A percentile compares a stretch with the other conserved stretches of the same genome.
phyloP scores from a whole-genome alignment of 331 rosid genomes.

The Acacia concinna region DNA sequence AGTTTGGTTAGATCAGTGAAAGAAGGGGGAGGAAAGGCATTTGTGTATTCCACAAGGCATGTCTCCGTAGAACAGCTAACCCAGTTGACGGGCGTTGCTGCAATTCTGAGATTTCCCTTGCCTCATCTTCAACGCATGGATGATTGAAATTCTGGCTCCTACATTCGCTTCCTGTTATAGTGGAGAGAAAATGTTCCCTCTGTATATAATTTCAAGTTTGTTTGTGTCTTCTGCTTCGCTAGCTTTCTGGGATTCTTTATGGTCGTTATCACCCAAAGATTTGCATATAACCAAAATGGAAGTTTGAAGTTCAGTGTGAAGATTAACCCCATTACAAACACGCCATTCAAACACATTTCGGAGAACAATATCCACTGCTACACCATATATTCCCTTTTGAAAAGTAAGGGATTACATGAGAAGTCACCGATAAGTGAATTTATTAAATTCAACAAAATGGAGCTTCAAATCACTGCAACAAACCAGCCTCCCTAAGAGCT shows the following conservation, averaged over 20 bases:
- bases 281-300: not conserved
- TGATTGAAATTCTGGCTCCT: not conserved
- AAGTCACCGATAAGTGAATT: not conserved
- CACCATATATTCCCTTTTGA: not conserved
- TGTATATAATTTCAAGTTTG: not conserved
- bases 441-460: not conserved
- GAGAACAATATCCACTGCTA: not conserved
- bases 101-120: slow-evolving; percentile 48
- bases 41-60: slow-evolving; percentile 37
- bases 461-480: slow-evolving; percentile 28
- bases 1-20: slow-evolving; percentile 35
- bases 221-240: not conserved
- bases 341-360: not conserved
- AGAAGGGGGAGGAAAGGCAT: slow-evolving; percentile 36
- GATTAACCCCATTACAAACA: not conserved
- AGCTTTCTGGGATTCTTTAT: not conserved
- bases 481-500: slow-evolving; percentile 58
- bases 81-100: slow-evolving; percentile 34
- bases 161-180: not conserved
- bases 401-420: not conserved
- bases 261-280: not conserved
- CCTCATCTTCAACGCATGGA: slow-evolving; percentile 27
- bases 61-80: slow-evolving; percentile 23
- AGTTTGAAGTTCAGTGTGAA: not conserved
- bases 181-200: not conserved